Conservation (phyloP, 192 early-diverging fungal species). For the Phlyctochytrium bullatum region DNA sequence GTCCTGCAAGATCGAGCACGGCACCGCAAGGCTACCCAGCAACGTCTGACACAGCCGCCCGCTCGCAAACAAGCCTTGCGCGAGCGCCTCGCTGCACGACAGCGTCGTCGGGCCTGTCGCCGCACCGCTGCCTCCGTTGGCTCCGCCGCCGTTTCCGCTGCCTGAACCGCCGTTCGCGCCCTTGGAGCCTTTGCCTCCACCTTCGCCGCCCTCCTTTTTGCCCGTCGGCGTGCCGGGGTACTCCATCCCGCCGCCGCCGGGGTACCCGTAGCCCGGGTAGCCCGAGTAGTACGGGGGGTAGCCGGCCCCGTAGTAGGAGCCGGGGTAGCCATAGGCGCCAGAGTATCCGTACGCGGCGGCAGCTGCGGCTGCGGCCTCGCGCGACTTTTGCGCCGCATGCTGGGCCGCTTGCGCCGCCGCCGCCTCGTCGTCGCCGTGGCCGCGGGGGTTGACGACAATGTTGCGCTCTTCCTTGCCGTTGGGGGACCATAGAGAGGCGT, state of each 20-base stretch:
- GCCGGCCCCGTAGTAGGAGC: neutral
- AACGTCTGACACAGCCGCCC: constrained; percentile 14
- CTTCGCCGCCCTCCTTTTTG: neutral
- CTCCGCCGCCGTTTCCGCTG: neutral
- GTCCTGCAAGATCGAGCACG: constrained; percentile 20
- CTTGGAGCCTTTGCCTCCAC: neutral
- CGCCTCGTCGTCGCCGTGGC: constrained; percentile 1
- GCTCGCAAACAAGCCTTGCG: neutral
- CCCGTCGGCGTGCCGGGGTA: neutral
- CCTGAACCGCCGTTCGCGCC: neutral
- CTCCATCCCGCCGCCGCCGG: neutral
- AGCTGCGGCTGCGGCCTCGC: too few relatives aligned
- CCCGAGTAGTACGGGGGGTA: too few relatives aligned
- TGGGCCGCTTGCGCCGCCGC: neutral
- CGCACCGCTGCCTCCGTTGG: neutral
- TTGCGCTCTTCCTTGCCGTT: constrained; percentile 25
- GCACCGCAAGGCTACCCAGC: constrained; percentile 24
- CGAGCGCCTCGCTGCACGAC: neutral
- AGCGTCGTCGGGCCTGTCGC: constrained; percentile 3
- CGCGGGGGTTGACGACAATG: constrained; percentile 27
- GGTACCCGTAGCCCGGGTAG: neutral
- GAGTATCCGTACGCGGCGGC: too few relatives aligned
- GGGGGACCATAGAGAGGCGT: constrained; percentile 29
- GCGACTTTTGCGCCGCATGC: neutral
- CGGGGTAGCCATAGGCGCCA: neutral